Evolutionary conservation across 345 rosid species (phyloP).

Genomic region (Ailanthus altissimus): DNA sequence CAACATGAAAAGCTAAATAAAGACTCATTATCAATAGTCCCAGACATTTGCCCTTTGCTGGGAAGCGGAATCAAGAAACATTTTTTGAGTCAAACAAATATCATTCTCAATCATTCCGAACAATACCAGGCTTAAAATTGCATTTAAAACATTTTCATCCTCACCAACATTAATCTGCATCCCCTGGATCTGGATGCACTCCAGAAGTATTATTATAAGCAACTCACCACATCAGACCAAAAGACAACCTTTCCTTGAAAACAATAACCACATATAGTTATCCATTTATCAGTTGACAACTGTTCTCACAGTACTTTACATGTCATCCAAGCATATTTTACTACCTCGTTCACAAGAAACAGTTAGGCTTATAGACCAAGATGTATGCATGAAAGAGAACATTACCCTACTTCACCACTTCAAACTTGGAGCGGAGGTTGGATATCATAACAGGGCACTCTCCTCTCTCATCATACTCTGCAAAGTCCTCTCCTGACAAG

Average conservation of each 20-base stretch:
- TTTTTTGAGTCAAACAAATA: neutral
- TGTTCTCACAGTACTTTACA: constrained; percentile 2
- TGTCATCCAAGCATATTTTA: constrained; percentile 13
- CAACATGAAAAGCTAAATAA: neutral
- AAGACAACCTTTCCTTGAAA: neutral
- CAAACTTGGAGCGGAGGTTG: constrained; percentile 64
- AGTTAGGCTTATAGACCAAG: constrained; percentile 29
- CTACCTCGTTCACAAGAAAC: constrained; percentile 23
- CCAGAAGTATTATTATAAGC: neutral
- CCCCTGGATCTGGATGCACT: neutral
- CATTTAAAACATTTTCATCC: neutral
- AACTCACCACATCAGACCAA: neutral
- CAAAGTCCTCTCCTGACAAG: constrained; percentile 68
- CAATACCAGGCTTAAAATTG: neutral
- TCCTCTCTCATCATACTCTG: constrained; percentile 86
- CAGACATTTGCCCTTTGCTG: neutral
- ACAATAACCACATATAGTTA: neutral
- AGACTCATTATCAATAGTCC: neutral
- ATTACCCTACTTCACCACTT: constrained; percentile 51
- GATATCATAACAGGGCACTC: constrained; percentile 89
- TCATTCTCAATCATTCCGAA: neutral
- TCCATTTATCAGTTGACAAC: constrained; percentile 2
- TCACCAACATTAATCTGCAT: neutral
- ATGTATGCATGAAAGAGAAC: constrained; percentile 4
- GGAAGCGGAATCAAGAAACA: neutral